A percentile compares a stretch with the other conserved stretches of the same genome.
Conservation (phyloP, 805 yeast genomes). For the Schizosaccharomyces lindneri region DNA sequence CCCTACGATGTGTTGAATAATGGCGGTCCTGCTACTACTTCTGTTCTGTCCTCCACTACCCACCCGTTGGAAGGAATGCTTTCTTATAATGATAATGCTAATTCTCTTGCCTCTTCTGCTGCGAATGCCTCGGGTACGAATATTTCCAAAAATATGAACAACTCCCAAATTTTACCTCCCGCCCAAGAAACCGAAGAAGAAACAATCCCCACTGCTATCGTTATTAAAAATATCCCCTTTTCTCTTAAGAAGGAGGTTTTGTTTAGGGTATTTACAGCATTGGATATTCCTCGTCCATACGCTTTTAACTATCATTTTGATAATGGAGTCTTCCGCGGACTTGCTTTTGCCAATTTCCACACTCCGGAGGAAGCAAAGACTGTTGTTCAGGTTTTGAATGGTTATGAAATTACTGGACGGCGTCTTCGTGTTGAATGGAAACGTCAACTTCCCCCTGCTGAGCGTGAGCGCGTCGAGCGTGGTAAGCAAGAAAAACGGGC, state of each 20-base stretch:
- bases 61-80: neutral
- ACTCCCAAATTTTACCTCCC: neutral
- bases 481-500: conserved; percentile 90
- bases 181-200: conserved; percentile 37
- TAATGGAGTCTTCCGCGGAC: conserved; percentile 88
- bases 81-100: neutral
- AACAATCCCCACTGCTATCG: conserved; percentile 90
- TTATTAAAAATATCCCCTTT: conserved; percentile 89
- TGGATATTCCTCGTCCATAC: conserved; percentile 76
- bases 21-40: neutral
- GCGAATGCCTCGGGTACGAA: neutral
- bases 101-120: neutral
- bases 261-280: conserved; percentile 74
- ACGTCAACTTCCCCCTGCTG: conserved; percentile 84
- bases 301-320: conserved; percentile 97
- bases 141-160: neutral
- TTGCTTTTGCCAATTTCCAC: conserved; percentile 93
- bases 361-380: conserved; percentile 78
- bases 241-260: conserved; percentile 93
- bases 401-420: conserved; percentile 88
- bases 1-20: neutral
- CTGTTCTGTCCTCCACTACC: neutral
- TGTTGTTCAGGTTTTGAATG: conserved; percentile 64
- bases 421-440: conserved; percentile 88
- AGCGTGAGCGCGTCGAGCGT: conserved; percentile 83